A percentile compares a stretch with the other conserved stretches of the same genome.
Evolutionary conservation across 202 grass and related monocot genomes (phyloP).

Genomic region (Zoysia matrella): DNA sequence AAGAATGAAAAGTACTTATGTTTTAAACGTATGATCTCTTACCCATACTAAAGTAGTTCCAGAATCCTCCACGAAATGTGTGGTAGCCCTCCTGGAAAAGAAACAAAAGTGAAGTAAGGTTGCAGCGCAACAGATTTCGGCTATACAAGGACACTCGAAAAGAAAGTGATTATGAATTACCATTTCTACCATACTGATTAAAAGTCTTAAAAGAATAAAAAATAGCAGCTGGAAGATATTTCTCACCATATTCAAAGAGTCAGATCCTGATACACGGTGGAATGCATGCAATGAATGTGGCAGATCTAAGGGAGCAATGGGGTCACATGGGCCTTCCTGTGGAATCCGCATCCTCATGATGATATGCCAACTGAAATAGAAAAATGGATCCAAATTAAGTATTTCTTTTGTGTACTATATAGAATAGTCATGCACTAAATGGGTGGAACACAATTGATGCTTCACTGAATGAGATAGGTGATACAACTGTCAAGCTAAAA

Average conservation of each 20-base stretch:
- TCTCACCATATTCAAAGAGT: constrained; percentile 28
- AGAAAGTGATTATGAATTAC: neutral
- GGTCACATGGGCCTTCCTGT: constrained; percentile 75
- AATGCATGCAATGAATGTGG: constrained; percentile 93
- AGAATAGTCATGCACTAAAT: neutral
- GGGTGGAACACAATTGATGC: neutral
- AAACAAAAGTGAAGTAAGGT: constrained; percentile 19
- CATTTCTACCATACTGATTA: neutral
- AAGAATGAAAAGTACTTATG: neutral
- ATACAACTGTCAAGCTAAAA: neutral
- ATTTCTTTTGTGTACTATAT: neutral
- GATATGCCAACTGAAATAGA: constrained; percentile 93
- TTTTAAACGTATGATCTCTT: constrained; percentile 38
- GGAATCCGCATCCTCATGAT: constrained; percentile 86
- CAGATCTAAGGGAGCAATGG: constrained; percentile 87
- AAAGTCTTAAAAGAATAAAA: constrained; percentile 21
- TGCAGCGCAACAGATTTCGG: neutral
- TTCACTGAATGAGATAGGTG: constrained; percentile 30
- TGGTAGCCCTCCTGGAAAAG: constrained; percentile 55
- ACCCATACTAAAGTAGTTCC: constrained; percentile 94
- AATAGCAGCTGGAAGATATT: constrained; percentile 22
- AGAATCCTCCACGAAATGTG: too few relatives aligned
- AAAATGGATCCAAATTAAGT: constrained; percentile 29
- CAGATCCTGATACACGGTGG: constrained; percentile 67
- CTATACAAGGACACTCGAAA: neutral